Evolutionary conservation across 2,329 filamentous ascomycete genomes (phyloP), one percentile per base, ranked within the genome.

Genomic region (Pyricularia sp.): DNA sequence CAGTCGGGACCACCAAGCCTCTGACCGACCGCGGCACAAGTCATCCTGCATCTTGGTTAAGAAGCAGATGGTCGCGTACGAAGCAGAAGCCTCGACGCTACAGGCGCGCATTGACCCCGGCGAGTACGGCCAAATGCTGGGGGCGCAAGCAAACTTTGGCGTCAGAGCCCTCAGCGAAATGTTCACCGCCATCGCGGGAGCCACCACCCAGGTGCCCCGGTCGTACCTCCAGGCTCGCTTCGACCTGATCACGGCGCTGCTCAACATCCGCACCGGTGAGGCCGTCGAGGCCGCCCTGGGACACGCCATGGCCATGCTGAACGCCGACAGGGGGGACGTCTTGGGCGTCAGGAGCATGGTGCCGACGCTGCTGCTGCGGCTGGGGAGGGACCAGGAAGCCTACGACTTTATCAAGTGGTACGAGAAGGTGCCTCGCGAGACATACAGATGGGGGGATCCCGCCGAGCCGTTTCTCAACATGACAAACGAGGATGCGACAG

Each of bases 331-430:
- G 63, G 71, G 71, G 31, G 73, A 74, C 68, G 72, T 72, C 36
- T 67, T 67, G 36, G 66, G 68, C 31, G 65, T 73, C 6, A 70
- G 74, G 3, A n/a, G 36, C 63, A 69, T 71, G 31, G 69, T 75
- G 2, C 71, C 73, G 5, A 66, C 69, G 2, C 61, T 74, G 58
- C 72, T 70, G 55, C 68, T 73, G 6, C 72, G 73, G 12, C 70
- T 74, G 3, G 72, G 72, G 17, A 68, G 71, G 9, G 74, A 73
- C 59, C 73, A 74, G 68, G 73, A 74, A n/a, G 74, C 73, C 4
- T 75, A 70, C 33, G 73, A 74, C 66, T 73, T 73, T 58, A 65
- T 72, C n/a, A 73, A 73, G 65, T 75, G 71, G 72, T 71, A 68
- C 11, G 66, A 64, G 2, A 55, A 23, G 1, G n/a, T 42, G 23